These are phyloP conservation scores for Rosa lucieae DNA, from an alignment of 306 rosid species.

Conservation along the genomic window DNA sequence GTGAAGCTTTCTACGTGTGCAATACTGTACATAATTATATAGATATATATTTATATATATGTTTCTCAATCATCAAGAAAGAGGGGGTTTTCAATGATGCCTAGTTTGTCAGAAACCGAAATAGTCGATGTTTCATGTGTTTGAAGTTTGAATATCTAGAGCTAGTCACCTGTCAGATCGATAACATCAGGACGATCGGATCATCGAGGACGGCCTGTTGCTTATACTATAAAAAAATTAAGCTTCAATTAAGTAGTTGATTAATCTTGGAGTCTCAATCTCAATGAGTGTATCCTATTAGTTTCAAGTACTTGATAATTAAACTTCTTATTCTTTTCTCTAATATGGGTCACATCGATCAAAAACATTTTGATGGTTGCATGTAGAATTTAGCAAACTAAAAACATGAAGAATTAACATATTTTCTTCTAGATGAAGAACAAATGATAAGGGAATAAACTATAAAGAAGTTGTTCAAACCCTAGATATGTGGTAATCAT, in stretches of 20 bases:
- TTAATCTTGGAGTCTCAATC: slow-evolving; percentile 1
- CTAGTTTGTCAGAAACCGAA: slow-evolving; percentile 33
- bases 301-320: background rate
- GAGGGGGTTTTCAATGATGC: slow-evolving; percentile 31
- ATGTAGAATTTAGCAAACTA: background rate
- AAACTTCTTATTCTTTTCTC: background rate
- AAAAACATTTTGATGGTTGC: background rate
- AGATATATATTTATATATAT: slow-evolving; percentile 6
- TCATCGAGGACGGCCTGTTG: background rate
- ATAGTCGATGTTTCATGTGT: slow-evolving; percentile 16
- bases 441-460: slow-evolving; percentile 15
- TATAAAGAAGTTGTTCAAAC: background rate
- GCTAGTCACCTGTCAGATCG: slow-evolving; percentile 2
- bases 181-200: background rate
- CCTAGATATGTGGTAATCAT: slow-evolving; percentile 46
- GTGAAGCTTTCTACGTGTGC: slow-evolving; percentile 33
- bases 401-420: background rate
- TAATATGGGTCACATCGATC: background rate
- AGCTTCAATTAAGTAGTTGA: background rate
- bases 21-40: background rate
- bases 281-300: slow-evolving; percentile 1
- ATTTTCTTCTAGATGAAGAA: slow-evolving; percentile 29
- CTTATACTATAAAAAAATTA: background rate
- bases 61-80: slow-evolving; percentile 66
- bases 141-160: slow-evolving; percentile 26